Base-by-base conservation (phyloP, 192 early-diverging fungal genomes). In the Umbelopsis sp. region DNA sequence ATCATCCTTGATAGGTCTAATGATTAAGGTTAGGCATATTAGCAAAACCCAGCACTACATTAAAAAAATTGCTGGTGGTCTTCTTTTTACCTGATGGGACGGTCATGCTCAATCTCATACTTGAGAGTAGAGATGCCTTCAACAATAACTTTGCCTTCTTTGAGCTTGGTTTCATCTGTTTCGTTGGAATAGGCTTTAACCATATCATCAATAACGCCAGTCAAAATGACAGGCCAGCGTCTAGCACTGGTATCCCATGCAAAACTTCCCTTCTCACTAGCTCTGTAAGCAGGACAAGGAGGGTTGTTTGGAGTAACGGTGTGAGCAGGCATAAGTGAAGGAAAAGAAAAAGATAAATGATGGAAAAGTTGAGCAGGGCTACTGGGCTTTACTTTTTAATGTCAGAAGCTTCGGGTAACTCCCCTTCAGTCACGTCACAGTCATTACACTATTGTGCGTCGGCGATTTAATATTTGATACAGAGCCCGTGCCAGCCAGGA, bases 161-260 rank as follows among this genome's bases (percentile, higher is more conserved):
- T 69, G 16, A 73, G 78, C 24, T 86, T 84, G 0, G 68, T 32
- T 21, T 76, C 65, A n/a, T 74, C 41, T 6, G 43, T 47, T 6
- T 75, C 73, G 52, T 78, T 54, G 1, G 38, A 50, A 65, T 88
- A 74, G n/a, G 85, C 62, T 17, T 85, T 77, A 74, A 89, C 89
- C 51, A 95, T 73, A 68, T 89, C 84, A 73, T 94, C 89, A 53
- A 97, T 86, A 24, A 86, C 84, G 71, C 91, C 91, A 24, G 93
- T 91, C 31, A 97, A 77, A 59, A 96, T 97, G 47, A 92, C 87
- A 4, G 96, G 96, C 56, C 94, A 86, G 21, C 96, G 86, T 71
- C 88, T 83, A 59, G 85, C 84, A 53, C 92, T 82, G 38, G 93
- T 95, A 17, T 82, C 73, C 74, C 91, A 95, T 0, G 93, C 95